A percentile compares a stretch with the other conserved stretches of the same genome.
These are phyloP conservation scores for Magnolia changhungtana DNA, from an alignment of 164 flowering plant species.

Conservation along the genomic window DNA sequence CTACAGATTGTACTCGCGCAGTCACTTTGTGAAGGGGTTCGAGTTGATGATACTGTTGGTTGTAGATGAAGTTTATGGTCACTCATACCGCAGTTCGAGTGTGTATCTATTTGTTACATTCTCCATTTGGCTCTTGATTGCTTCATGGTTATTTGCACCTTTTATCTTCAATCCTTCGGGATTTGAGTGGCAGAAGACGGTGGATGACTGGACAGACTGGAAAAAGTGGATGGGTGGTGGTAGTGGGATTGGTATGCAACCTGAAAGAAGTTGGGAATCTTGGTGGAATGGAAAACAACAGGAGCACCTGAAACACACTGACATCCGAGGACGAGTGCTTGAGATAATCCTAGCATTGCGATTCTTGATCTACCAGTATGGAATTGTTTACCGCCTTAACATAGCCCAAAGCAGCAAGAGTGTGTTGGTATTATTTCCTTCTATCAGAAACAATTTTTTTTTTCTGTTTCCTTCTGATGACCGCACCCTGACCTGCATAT, in stretches of 20 bases:
- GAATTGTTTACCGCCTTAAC: conserved; percentile 88
- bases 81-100: conserved; percentile 66
- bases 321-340: conserved; percentile 63
- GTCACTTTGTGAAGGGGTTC: conserved; percentile 94
- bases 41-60: conserved; percentile 70
- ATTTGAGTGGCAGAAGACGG: conserved; percentile 98
- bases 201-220: conserved; percentile 99
- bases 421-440: conserved; percentile 49
- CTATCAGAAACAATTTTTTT: neutral
- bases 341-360: conserved; percentile 84
- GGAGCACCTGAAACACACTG: conserved; percentile 72
- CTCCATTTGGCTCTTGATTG: conserved; percentile 97
- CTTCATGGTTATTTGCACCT: conserved; percentile 97
- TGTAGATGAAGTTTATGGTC: conserved; percentile 71
- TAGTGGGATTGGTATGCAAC: conserved; percentile 86
- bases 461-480: neutral
- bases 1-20: conserved; percentile 86
- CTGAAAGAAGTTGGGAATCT: conserved; percentile 91
- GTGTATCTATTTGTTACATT: conserved; percentile 72
- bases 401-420: conserved; percentile 64
- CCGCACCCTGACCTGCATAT: conserved; percentile 2
- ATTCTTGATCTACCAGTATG: conserved; percentile 90
- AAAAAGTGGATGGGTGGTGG: conserved; percentile 98
- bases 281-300: conserved; percentile 96
- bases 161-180: conserved; percentile 96